Conservation (phyloP, 768 basidiomycete genomes). For the Trichaptum fuscoviolaceum region DNA sequence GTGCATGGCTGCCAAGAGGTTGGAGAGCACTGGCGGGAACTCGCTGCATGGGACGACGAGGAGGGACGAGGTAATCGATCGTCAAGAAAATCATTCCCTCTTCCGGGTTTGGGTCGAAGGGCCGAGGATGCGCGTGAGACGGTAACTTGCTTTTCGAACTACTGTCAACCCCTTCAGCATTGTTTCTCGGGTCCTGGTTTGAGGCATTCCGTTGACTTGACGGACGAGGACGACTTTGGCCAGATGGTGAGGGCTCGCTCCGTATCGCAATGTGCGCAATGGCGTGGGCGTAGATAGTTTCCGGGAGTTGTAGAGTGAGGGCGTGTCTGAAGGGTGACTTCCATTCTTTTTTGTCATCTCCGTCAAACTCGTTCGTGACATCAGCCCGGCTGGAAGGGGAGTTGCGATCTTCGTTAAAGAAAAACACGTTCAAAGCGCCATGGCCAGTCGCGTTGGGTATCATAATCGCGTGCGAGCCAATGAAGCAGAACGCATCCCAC, state of each 20-base stretch:
- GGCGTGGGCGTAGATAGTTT: background rate
- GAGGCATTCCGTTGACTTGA: too few relatives aligned
- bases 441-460: background rate
- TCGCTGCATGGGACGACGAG: background rate
- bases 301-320: background rate
- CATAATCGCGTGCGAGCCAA: background rate
- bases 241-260: background rate
- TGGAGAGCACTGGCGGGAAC: too few relatives aligned
- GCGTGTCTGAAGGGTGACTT: background rate
- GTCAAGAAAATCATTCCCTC: background rate
- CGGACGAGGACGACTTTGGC: too few relatives aligned
- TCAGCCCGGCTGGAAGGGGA: background rate
- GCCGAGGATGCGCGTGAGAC: background rate
- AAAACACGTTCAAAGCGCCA: background rate
- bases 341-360: background rate
- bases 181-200: background rate
- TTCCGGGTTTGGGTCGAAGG: background rate
- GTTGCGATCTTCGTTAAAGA: background rate
- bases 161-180: background rate
- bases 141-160: too few relatives aligned
- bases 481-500: slow-evolving; percentile 3
- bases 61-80: background rate
- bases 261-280: background rate
- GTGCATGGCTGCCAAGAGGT: too few relatives aligned
- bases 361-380: background rate